Percentiles rank a stretch among this genome's conserved stretches.
Conservation (phyloP, 2,329 filamentous ascomycete genomes). For the Triangularia setosa region DNA sequence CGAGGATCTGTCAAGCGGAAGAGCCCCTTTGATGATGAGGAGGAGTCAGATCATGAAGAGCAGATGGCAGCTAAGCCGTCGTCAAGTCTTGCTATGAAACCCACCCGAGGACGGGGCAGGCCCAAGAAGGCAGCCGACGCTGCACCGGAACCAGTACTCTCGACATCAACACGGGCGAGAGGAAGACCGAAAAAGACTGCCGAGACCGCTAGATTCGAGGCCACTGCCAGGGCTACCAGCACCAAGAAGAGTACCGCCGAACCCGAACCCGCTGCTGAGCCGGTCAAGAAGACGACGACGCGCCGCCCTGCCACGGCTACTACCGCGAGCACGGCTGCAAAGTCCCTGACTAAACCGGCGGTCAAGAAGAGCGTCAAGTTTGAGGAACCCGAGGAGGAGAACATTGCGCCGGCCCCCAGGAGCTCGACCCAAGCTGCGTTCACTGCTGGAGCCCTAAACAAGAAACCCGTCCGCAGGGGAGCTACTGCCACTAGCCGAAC, state of each 20-base stretch:
- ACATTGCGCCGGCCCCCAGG: conserved; percentile 44
- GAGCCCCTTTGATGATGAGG: conserved; percentile 49
- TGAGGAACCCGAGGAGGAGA: conserved; percentile 63
- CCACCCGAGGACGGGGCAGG: conserved; percentile 43
- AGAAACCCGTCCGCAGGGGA: conserved; percentile 45
- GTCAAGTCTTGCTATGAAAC: conserved; percentile 23
- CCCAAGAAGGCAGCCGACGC: conserved; percentile 40
- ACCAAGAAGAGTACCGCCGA: conserved; percentile 17
- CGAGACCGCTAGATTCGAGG: conserved; percentile 28
- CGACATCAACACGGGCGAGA: conserved; percentile 23
- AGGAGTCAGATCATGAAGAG: conserved; percentile 40
- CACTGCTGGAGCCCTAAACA: conserved; percentile 36
- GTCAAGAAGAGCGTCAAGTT: conserved; percentile 61
- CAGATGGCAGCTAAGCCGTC: conserved; percentile 30
- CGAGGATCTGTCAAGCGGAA: conserved; percentile 46
- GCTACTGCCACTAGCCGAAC: conserved; percentile 32
- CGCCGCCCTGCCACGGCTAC: conserved; percentile 36
- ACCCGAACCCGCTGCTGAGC: conserved; percentile 25
- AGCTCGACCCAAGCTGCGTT: conserved; percentile 21
- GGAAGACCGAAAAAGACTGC: conserved; percentile 33
- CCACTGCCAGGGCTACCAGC: conserved; percentile 24
- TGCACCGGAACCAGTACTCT: conserved; percentile 28
- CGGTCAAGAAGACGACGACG: conserved; percentile 32
- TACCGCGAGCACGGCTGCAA: conserved; percentile 22
- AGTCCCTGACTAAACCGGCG: conserved; percentile 39